Evolutionary conservation across 2,329 filamentous ascomycete species (phyloP).

Genomic region (Aspergillus aculeatus): DNA sequence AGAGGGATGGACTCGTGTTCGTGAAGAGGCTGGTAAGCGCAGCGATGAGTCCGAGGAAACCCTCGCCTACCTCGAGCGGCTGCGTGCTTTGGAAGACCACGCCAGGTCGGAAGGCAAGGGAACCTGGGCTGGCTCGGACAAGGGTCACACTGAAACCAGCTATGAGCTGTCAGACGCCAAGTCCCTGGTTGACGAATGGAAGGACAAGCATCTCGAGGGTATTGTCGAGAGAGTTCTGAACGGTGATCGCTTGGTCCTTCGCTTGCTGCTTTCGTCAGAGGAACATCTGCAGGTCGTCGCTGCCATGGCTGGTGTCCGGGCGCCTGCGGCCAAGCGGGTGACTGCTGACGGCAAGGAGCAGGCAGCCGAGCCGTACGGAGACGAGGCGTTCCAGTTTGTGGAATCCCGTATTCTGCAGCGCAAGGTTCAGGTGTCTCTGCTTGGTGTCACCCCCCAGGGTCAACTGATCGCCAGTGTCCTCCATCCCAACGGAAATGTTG

Average conservation of each 20-base stretch:
- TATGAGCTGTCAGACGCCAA: constrained; percentile 78
- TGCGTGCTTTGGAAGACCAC: constrained; percentile 72
- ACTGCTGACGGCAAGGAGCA: constrained; percentile 78
- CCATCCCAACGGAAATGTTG: constrained; percentile 90
- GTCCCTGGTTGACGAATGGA: constrained; percentile 75
- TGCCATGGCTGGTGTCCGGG: constrained; percentile 82
- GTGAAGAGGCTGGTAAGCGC: constrained; percentile 82
- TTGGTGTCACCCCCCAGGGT: constrained; percentile 85
- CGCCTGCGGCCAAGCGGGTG: constrained; percentile 83
- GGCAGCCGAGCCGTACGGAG: constrained; percentile 82
- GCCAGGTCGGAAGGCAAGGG: constrained; percentile 79
- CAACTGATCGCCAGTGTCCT: constrained; percentile 85
- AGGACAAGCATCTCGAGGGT: constrained; percentile 79
- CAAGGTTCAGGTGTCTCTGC: constrained; percentile 75
- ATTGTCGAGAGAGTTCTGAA: constrained; percentile 89
- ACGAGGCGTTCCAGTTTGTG: constrained; percentile 84
- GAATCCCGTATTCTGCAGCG: constrained; percentile 84
- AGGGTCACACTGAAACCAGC: constrained; percentile 68
- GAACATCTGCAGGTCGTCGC: constrained; percentile 88
- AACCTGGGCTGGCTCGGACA: constrained; percentile 68
- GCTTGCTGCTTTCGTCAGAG: constrained; percentile 74
- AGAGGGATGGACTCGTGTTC: constrained; percentile 88
- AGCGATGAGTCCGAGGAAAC: constrained; percentile 84
- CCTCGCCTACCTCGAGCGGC: constrained; percentile 67
- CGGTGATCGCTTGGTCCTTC: constrained; percentile 83